Evolutionary conservation across 139 green algal species (phyloP), one percentile per base, ranked within the genome.

Genomic region (Nannochloris sp.): DNA sequence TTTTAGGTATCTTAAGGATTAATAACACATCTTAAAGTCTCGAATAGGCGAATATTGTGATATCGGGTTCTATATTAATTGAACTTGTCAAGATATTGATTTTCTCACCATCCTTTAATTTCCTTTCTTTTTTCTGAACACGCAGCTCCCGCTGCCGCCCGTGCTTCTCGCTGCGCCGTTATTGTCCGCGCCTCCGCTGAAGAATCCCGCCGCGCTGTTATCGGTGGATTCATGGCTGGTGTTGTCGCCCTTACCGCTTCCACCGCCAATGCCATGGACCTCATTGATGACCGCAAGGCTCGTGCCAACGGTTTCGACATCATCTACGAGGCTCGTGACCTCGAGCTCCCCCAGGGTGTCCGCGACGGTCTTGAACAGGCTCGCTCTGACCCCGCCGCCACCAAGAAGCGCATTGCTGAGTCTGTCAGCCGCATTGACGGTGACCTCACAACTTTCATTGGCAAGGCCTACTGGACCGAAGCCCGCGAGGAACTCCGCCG

Each of bases 281-380:
- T 97, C 23, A 73, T 86, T 37, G 90, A 96, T 72, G 85, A 93
- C 78, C 78, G 86, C 61, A 74, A 79, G 44, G 78, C 64, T 29
- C 68, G 39, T 24, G 29, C 77, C 29, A 67, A 61, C 3, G 89
- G 89, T 44, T 95, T 92, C 37, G 82, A 96, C 70, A 56, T 95
- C 47, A 97, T 97, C 81, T 96, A 97, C 67, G 88, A 95, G 85
- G 89, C 90, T 6, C 90, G 91, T 47, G 89, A 97, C 60, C 73
- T 90, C 38, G 75, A 89, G 74, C 75, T 96, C 60, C 54, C 78
- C 62, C 82, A 96, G 81, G 45, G 23, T 29, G 33, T 60, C 30
- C 81, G 90, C 46, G 88, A 96, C 65, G 89, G 89, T 45, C 19
- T 92, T 3, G 73, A 66, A 64, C 71, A 71, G 71, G 74, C 72